Evolutionary conservation across 495 filamentous ascomycete genomes (phyloP), one percentile per base, ranked within the genome.

Genomic region (Neurospora sp.): DNA sequence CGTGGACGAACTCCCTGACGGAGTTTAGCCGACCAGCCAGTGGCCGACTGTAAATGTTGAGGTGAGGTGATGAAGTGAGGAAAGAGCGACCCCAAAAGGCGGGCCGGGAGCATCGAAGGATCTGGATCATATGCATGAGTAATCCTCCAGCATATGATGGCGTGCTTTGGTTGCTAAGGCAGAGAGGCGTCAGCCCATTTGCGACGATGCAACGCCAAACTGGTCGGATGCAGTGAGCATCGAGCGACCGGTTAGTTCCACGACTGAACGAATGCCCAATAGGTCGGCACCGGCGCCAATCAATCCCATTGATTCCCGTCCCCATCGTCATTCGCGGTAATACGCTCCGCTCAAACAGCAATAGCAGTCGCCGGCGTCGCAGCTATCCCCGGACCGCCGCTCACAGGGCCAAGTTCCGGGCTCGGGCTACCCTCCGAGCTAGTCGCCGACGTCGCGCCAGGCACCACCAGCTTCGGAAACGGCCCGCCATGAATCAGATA

Each of bases 401-500:
- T 61, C 27, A 61, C 53, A 0, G 53, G 53, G 10, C 53, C 53
- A 14, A 61, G 53, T 31, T 61, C 53, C 53, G 53, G 53, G 14
- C 53, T 65, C 14, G 69, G 22, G 22, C 39, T 44, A 18, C 31
- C 27, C 14, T 39, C 35, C 14, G 69, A 59, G 27, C 39, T 44
- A 59, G 39, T 1, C 16, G 39, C 9, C 37, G 69, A 37, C 20
- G 35, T 37, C 35, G 20, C 20, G 38, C 65, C 68, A 16, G 39
- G 59, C 6, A 59, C 65, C 12, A 59, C 72, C 47, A 79, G 71
- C 47, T 72, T 75, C 14, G 84, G 84, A 74, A 83, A 86, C 5
- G 75, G 68, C 0, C 83, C 83, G 4, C 83, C 83, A 1, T 75
- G 71, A 16, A 86, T 78, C 14, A 85, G 72, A 41, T 81, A 86